Base-by-base conservation (phyloP, 1,284 basidiomycete species). In the Cutaneotrichosporon spelunceum region DNA sequence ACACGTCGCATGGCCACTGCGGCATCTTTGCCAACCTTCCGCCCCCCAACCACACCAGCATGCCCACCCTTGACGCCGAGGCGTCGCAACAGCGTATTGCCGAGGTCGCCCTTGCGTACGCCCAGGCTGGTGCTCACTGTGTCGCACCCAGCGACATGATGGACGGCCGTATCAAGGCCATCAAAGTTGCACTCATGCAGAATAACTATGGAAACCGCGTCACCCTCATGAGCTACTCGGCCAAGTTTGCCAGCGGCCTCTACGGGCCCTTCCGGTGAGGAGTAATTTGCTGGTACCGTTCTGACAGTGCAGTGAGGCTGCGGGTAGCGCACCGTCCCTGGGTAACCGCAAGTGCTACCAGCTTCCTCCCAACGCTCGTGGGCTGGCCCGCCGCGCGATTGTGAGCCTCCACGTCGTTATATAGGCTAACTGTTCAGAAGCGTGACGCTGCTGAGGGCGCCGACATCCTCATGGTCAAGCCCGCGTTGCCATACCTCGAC, bases 111-210 rank as follows among this genome's bases (percentile, higher is more conserved):
- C 83, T 98, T 53, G 87, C 85, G 69, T 99, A 99, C 70, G 95
- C 95, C 2, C 84, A 84, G 65, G 96, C 95, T 0, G 96, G 96
- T 13, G 96, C 93, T 0, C 92, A 99, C 79, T 95, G 93, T 72
- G 95, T 99, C 62, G 96, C 96, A 1, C 96, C 96, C 2, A 96
- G 92, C 74, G 96, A 99, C 79, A 99, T 99, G 96, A 99, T 99
- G 94, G 96, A 99, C 75, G 95, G 94, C 0, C 84, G 95, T 26
- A 88, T 99, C 63, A 86, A 85, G 61, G 86, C 87, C 10, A 99
- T 99, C 81, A 99, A 98, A 80, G 82, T 86, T 44, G 85, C 84
- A 1, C 82, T 99, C 60, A 89, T 96, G 62, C 86, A 91, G 64
- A 84, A 84, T 44, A 91, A 93, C 14, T 83, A 87, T 55, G 92